Conservation (phyloP, 2,329 filamentous ascomycete genomes). For the Aplosporella prunicola region DNA sequence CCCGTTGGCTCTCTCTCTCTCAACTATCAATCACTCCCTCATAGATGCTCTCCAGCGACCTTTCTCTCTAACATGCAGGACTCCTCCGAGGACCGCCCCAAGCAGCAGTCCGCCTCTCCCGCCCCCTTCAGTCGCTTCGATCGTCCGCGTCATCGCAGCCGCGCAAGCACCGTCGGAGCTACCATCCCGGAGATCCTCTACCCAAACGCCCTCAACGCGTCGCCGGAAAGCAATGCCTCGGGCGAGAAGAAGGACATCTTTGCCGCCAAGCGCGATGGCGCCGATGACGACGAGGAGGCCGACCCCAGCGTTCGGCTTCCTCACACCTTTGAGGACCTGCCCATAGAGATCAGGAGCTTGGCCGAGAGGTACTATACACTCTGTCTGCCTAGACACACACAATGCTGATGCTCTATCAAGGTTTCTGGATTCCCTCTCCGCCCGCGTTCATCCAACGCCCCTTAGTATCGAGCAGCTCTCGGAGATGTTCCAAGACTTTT, state of each 20-base stretch:
- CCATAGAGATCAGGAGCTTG: constrained; percentile 84
- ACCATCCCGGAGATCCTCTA: constrained; percentile 35
- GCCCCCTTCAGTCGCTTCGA: constrained; percentile 45
- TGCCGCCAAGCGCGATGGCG: constrained; percentile 25
- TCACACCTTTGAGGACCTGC: constrained; percentile 76
- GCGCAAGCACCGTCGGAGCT: constrained; percentile 37
- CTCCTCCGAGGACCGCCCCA: constrained; percentile 20
- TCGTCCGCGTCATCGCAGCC: constrained; percentile 29
- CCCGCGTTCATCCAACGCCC: constrained; percentile 76
- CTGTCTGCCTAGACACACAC: constrained; percentile 8
- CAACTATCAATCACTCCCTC: constrained; percentile 5
- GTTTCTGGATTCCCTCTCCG: constrained; percentile 82
- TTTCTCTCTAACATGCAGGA: constrained; percentile 4
- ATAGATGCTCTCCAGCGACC: constrained; percentile 4
- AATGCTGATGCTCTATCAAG: constrained; percentile 37
- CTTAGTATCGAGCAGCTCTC: constrained; percentile 75
- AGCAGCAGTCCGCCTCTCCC: constrained; percentile 32
- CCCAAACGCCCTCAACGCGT: constrained; percentile 29
- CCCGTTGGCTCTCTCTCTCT: constrained; percentile 1
- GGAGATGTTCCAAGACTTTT: constrained; percentile 91
- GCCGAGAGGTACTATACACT: constrained; percentile 61
- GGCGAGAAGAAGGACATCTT: constrained; percentile 31
- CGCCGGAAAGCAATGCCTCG: constrained; percentile 26
- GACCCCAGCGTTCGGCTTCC: constrained; percentile 32
- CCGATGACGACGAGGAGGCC: constrained; percentile 17